Evolutionary conservation across 805 yeast genomes (phyloP).

Genomic region (Saccharomycopsis sp.): DNA sequence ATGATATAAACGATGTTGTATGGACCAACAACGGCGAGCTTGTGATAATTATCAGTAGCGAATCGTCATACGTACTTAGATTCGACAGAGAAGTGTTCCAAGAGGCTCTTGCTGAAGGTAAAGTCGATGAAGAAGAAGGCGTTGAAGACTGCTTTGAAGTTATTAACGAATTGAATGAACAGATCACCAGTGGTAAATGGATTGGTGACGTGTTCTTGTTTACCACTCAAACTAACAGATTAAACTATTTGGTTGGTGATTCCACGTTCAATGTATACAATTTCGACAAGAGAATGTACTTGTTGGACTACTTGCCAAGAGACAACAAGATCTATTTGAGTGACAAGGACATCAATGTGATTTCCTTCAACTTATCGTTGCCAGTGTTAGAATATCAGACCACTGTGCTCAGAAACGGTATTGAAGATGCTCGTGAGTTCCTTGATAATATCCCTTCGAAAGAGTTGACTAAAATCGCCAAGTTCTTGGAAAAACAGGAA

Average conservation of each 20-base stretch:
- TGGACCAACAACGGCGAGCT: constrained; percentile 96
- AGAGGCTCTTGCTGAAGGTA: constrained; percentile 34
- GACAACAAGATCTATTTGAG: constrained; percentile 86
- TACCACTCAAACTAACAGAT: constrained; percentile 79
- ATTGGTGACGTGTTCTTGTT: constrained; percentile 95
- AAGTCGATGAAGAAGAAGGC: constrained; percentile 75
- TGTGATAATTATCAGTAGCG: constrained; percentile 65
- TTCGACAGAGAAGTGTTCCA: constrained; percentile 60
- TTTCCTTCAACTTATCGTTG: constrained; percentile 74
- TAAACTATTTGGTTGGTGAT: constrained; percentile 93
- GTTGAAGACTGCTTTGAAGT: constrained; percentile 83
- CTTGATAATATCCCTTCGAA: constrained; percentile 45
- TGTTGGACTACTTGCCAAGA: constrained; percentile 84
- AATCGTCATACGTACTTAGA: constrained; percentile 70
- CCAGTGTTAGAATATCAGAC: constrained; percentile 94
- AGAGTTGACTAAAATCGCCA: constrained; percentile 71
- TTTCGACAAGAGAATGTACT: constrained; percentile 79
- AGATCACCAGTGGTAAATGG: constrained; percentile 86
- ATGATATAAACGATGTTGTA: constrained; percentile 62
- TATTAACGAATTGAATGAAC: constrained; percentile 72
- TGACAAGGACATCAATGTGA: constrained; percentile 82
- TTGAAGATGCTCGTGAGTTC: constrained; percentile 70
- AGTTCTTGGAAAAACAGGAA: constrained; percentile 93
- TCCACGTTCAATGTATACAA: constrained; percentile 88
- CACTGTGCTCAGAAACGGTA: constrained; percentile 87